Percentiles rank a stretch among this genome's conserved stretches.
phyloP scores from a whole-genome alignment of 164 flowering plant species.

The Magnolia kwangsiensis region DNA sequence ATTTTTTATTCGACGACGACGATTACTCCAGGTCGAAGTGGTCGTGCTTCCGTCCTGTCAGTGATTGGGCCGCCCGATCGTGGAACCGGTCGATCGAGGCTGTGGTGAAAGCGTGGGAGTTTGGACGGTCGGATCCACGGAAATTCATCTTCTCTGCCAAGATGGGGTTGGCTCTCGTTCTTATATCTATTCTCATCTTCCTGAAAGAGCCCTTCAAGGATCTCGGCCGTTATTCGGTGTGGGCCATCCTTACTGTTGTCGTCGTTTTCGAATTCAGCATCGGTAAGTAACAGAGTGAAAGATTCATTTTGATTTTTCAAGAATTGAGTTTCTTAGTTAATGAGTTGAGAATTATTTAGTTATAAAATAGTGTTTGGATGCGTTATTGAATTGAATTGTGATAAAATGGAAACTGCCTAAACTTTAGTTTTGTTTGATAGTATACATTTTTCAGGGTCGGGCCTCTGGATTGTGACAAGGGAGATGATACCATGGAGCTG shows the following conservation, averaged over 20 bases:
- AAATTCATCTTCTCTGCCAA: slow-evolving; percentile 61
- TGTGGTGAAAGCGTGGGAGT: slow-evolving; percentile 32
- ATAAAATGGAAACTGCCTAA: neutral
- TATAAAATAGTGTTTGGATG: neutral
- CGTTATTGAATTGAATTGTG: neutral
- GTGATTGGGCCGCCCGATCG: slow-evolving; percentile 13
- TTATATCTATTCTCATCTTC: slow-evolving; percentile 63
- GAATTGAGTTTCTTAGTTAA: neutral
- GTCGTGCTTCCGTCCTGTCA: slow-evolving; percentile 14
- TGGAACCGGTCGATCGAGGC: slow-evolving; percentile 20
- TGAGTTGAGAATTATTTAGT: neutral
- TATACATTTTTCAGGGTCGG: too few relatives aligned
- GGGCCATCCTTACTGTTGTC: slow-evolving; percentile 86
- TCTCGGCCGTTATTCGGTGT: slow-evolving; percentile 50
- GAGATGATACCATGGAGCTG: too few relatives aligned
- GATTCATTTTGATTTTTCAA: neutral
- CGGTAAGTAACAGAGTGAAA: slow-evolving; percentile 33
- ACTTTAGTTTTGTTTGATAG: too few relatives aligned
- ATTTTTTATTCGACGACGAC: slow-evolving; percentile 15
- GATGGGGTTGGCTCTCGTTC: slow-evolving; percentile 59
- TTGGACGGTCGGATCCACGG: slow-evolving; percentile 66
- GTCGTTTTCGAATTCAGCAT: slow-evolving; percentile 84
- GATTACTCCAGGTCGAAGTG: slow-evolving; percentile 6
- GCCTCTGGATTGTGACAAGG: too few relatives aligned
- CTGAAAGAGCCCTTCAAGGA: slow-evolving; percentile 51